phyloP scores from a whole-genome alignment of 1,284 basidiomycete genomes.

The Rhodotorula sp. region DNA sequence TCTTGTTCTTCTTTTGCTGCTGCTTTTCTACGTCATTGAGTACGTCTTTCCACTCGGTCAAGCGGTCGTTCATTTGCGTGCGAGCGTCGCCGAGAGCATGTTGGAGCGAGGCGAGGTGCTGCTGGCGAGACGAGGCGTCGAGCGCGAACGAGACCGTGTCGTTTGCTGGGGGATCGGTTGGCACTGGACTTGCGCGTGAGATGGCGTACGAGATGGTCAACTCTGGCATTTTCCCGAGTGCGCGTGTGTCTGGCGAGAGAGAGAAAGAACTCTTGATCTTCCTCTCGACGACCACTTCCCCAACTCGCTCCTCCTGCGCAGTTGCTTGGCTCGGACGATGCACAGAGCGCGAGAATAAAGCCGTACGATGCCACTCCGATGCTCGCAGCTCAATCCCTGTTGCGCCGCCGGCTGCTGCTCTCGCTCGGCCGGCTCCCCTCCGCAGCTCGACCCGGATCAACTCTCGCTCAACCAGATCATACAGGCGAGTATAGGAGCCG shows the following conservation, averaged over 20 bases:
- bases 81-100: slow-evolving; percentile 17
- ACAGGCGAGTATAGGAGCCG: neutral
- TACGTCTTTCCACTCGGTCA: slow-evolving; percentile 33
- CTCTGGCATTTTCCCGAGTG: neutral
- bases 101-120: slow-evolving; percentile 30
- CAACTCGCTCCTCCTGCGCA: no score
- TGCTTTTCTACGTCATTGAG: slow-evolving; percentile 29
- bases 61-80: slow-evolving; percentile 13
- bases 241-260: neutral
- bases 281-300: neutral
- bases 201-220: slow-evolving; percentile 17
- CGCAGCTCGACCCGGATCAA: neutral
- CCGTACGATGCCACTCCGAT: neutral
- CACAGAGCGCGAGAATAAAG: neutral
- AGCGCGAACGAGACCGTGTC: slow-evolving; percentile 15
- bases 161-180: neutral
- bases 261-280: no score
- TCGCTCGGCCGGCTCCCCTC: neutral
- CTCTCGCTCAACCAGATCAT: neutral
- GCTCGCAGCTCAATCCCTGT: slow-evolving; percentile 2
- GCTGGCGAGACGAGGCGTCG: slow-evolving; percentile 12
- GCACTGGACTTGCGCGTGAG: neutral
- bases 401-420: neutral
- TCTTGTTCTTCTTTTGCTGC: slow-evolving; percentile 14
- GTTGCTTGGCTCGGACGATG: neutral